phyloP scores from a whole-genome alignment of 116 monocot genomes.

The Cymodocea nodosa region DNA sequence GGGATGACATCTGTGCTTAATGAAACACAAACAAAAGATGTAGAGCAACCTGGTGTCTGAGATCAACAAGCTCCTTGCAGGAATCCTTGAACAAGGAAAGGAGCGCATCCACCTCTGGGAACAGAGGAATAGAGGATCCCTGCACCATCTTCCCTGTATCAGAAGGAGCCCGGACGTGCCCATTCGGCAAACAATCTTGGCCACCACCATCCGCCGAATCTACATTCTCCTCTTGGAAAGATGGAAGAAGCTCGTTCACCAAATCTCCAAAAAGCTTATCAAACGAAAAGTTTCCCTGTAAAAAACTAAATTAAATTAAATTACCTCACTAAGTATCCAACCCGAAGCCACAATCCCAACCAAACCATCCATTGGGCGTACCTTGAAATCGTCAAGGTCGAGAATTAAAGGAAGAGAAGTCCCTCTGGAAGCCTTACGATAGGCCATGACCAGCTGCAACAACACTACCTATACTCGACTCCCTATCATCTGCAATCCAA shows the following conservation, averaged over 20 bases:
- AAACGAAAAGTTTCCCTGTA: constrained; percentile 94
- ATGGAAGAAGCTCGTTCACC: constrained; percentile 80
- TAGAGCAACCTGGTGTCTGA: constrained; percentile 55
- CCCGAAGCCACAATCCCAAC: neutral
- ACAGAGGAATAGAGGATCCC: constrained; percentile 38
- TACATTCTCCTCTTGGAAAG: constrained; percentile 62
- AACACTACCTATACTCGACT: neutral
- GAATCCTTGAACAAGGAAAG: constrained; percentile 88
- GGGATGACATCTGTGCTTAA: neutral
- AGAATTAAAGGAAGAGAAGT: constrained; percentile 62
- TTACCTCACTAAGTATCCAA: neutral
- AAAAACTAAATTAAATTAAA: too few relatives aligned
- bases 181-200: constrained; percentile 36
- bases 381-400: constrained; percentile 94
- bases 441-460: constrained; percentile 9
- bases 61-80: constrained; percentile 85
- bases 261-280: constrained; percentile 87
- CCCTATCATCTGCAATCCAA: neutral
- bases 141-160: constrained; percentile 13
- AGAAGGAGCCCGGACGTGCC: constrained; percentile 24
- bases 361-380: neutral
- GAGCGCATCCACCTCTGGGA: constrained; percentile 83
- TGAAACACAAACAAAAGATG: neutral
- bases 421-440: constrained; percentile 12
- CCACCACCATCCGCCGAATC: constrained; percentile 26